Conservation (phyloP, 192 early-diverging fungal genomes). For the Linderina pennispora region DNA sequence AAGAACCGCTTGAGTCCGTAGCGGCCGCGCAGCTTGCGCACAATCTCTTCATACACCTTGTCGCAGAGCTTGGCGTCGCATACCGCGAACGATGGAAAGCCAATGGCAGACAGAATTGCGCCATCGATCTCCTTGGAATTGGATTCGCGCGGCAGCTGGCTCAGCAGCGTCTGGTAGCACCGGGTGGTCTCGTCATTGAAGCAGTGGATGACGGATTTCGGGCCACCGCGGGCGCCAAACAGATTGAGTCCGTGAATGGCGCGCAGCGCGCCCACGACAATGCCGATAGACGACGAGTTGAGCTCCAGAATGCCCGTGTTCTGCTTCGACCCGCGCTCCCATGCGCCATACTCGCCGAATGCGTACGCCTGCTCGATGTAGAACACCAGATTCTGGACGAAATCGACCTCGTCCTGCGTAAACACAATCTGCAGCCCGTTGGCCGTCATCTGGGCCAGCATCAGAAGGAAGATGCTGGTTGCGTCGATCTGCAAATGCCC, state of each 20-base stretch:
- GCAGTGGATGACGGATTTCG: conserved; percentile 72
- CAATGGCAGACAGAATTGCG: conserved; percentile 75
- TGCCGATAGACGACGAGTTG: conserved; percentile 84
- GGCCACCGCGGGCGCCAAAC: conserved; percentile 74
- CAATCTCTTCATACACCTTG: conserved; percentile 64
- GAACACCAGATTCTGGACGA: conserved; percentile 83
- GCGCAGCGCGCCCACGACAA: conserved; percentile 78
- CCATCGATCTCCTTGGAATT: conserved; percentile 84
- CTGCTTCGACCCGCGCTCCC: conserved; percentile 85
- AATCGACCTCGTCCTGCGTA: conserved; percentile 79
- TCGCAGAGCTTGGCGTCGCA: conserved; percentile 58
- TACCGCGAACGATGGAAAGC: conserved; percentile 85
- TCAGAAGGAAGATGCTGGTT: conserved; percentile 73
- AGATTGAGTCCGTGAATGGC: conserved; percentile 83
- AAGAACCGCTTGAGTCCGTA: conserved; percentile 84
- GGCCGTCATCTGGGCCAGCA: conserved; percentile 79
- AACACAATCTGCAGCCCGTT: conserved; percentile 68
- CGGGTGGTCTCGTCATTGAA: conserved; percentile 81
- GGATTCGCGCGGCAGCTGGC: conserved; percentile 76
- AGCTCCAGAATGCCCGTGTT: conserved; percentile 83
- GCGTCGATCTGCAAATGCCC: conserved; percentile 89
- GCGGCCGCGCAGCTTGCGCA: conserved; percentile 72
- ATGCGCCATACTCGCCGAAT: conserved; percentile 83
- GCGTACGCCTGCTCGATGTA: conserved; percentile 81
- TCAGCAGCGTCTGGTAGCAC: conserved; percentile 72